A percentile compares a stretch with the other conserved stretches of the same genome.
phyloP scores from a whole-genome alignment of 2,329 filamentous ascomycete species.

The Parascedosporium putredinis region DNA sequence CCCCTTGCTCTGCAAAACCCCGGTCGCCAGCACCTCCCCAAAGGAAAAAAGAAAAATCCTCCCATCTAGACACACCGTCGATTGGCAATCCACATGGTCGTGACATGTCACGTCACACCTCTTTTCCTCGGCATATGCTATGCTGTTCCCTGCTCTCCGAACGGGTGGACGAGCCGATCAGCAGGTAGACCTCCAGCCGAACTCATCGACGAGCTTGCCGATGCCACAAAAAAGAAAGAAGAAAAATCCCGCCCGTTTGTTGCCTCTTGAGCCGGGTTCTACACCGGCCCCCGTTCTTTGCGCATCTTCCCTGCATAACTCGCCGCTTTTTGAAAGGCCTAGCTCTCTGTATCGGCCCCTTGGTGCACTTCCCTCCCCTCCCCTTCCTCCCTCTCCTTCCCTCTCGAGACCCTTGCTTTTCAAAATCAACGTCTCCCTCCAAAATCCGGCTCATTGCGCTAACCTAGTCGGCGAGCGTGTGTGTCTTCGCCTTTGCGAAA shows the following conservation, averaged over 20 bases:
- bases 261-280: neutral
- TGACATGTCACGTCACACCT: slow-evolving; percentile 3
- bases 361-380: too few species aligned
- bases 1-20: neutral
- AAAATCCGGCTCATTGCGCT: neutral
- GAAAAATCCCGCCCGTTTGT: neutral
- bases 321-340: neutral
- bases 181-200: neutral
- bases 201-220: neutral
- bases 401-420: neutral
- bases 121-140: neutral
- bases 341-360: neutral
- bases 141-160: neutral
- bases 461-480: neutral
- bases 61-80: neutral
- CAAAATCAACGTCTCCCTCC: neutral
- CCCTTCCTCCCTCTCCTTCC: too few species aligned
- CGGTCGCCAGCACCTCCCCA: neutral
- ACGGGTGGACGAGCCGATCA: neutral
- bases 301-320: neutral
- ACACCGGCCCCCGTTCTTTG: neutral
- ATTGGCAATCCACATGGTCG: neutral
- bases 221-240: neutral
- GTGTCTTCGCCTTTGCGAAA: neutral
- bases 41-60: too few species aligned